Conservation (phyloP, 1,284 basidiomycete species). For the Ustilago curta region DNA sequence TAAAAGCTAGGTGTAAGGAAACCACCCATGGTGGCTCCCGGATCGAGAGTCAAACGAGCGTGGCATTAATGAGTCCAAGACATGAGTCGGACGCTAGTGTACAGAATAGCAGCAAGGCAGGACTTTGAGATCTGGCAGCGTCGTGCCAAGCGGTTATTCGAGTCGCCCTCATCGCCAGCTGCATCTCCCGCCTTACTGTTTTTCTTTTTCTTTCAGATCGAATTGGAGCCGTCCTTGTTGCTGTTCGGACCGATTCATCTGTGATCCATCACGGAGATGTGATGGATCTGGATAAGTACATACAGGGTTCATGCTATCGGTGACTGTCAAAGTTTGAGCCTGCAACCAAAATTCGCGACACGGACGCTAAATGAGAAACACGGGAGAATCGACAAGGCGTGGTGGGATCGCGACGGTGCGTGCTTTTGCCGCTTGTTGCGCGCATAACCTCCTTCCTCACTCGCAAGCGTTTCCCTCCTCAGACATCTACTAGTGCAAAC, state of each 20-base stretch:
- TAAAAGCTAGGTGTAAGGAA: not conserved
- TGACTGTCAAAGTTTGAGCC: no score
- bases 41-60: not conserved
- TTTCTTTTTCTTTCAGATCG: not conserved
- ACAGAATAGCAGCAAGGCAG: not conserved
- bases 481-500: no score
- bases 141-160: not conserved
- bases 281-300: no score
- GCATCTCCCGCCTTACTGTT: constrained; percentile 6
- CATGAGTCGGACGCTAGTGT: no score
- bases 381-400: not conserved
- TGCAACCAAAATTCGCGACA: not conserved
- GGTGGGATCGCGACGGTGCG: not conserved
- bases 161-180: constrained; percentile 7
- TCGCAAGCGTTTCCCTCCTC: no score
- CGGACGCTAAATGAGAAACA: not conserved
- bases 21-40: not conserved
- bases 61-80: no score
- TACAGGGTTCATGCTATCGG: no score
- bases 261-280: no score
- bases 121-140: not conserved
- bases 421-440: not conserved
- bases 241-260: no score
- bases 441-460: not conserved
- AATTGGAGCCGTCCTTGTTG: no score